Evolutionary conservation across 2,329 filamentous ascomycete genomes (phyloP), one percentile per base, ranked within the genome.

Genomic region (Xylaria arbuscula): DNA sequence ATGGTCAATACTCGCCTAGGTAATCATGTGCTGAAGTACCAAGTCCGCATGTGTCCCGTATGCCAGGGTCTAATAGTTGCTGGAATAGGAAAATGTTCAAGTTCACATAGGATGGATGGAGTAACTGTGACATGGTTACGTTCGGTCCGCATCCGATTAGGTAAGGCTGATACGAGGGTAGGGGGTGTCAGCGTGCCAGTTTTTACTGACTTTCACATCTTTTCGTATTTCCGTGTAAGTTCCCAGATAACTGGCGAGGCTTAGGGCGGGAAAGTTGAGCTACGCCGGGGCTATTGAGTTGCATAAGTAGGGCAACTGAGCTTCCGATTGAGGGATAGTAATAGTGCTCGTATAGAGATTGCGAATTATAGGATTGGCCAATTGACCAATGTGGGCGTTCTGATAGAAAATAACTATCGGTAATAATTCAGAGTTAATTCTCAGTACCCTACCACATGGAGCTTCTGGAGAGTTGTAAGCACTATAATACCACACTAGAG

Each of bases 61-160:
- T 11, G 15, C 54, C n/a, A 45, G 22, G 13, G 7, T 22, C 10
- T 19, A 8, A 57, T 15, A 57, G 54, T 57, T 57, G 54, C 54
- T 45, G n/a, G 19, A 57, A 45, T 57, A 57, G 54, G 54, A 45
- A 57, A 57, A 57, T 57, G 54, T 57, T 6, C 4, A 45, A 57
- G 22, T 38, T 45, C 28, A 17, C 28, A 17, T 28, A 6, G 1
- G 19, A 45, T 45, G 1, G 19, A 45, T 45, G 22, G 38, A 45
- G 36, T 47, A n/a, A 8, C 42, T 8, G 42, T 17, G 42, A 47
- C 17, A 17, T 47, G 17, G 42, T 19, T 47, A 47, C 19, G n/a
- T 19, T n/a, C 42, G 42, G 8, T 47, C 42, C 42, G 42, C 15
- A 47, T 47, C 42, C 42, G 42, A 47, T 47, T 47, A 47, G 42